Percentiles rank a stretch among this genome's conserved stretches.
phyloP scores from a whole-genome alignment of 1,284 basidiomycete genomes.

The Pascua sp. region DNA sequence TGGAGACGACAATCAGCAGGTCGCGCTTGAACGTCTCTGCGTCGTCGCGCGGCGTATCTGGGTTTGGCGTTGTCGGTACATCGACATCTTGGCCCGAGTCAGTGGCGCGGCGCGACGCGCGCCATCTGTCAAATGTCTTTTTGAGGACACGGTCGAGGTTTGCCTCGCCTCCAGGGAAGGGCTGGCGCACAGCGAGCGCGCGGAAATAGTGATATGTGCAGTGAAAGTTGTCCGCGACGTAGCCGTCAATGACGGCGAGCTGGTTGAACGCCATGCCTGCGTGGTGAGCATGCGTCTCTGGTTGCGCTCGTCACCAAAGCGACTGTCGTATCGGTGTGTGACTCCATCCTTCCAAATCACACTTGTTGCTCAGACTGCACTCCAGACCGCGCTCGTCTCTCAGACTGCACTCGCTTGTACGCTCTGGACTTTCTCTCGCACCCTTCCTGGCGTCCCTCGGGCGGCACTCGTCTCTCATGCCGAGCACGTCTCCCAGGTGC shows the following conservation, averaged over 20 bases:
- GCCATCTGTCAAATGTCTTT: slow-evolving; percentile 60
- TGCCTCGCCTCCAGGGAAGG: slow-evolving; percentile 81
- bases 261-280: slow-evolving; percentile 87
- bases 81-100: slow-evolving; percentile 37
- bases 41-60: slow-evolving; percentile 46
- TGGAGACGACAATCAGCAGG: slow-evolving; percentile 60
- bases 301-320: neutral
- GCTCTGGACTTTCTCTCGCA: too few species aligned
- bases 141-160: slow-evolving; percentile 73
- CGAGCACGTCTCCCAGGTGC: too few species aligned
- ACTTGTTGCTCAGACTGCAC: too few species aligned
- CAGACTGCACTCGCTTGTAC: too few species aligned
- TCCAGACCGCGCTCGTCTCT: too few species aligned
- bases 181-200: slow-evolving; percentile 77
- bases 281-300: slow-evolving; percentile 21
- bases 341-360: too few species aligned
- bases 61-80: slow-evolving; percentile 12
- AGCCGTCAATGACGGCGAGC: slow-evolving; percentile 85
- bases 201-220: slow-evolving; percentile 86
- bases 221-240: slow-evolving; percentile 74
- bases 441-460: too few species aligned
- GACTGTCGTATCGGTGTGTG: neutral
- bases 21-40: slow-evolving; percentile 67
- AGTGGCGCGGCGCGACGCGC: slow-evolving; percentile 31
- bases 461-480: too few species aligned